Conservation (phyloP, 345 rosid species). For the Arabis alpina region DNA sequence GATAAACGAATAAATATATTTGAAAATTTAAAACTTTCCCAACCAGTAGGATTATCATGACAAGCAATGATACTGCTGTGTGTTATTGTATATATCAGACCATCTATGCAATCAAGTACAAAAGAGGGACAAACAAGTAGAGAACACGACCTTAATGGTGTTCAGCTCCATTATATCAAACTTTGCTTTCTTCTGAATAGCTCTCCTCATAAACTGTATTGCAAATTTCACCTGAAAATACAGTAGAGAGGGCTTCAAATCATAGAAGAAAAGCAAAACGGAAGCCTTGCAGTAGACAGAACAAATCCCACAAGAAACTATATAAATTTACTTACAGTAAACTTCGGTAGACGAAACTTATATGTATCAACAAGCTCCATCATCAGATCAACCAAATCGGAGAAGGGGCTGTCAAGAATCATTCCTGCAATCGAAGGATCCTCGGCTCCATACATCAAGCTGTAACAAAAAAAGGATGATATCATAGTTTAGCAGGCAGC, state of each 20-base stretch:
- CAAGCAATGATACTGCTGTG: constrained; percentile 7
- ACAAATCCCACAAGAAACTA: constrained; percentile 10
- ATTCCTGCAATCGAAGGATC: constrained; percentile 97
- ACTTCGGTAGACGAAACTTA: constrained; percentile 82
- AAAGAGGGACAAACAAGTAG: background rate
- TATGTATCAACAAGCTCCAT: constrained; percentile 89
- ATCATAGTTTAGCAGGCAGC: constrained; percentile 15
- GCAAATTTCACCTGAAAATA: constrained; percentile 83
- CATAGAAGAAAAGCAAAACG: background rate
- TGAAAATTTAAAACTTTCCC: constrained; percentile 11
- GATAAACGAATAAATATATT: constrained; percentile 2
- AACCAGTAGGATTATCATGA: background rate
- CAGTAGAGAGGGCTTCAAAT: constrained; percentile 9
- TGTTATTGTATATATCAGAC: constrained; percentile 11
- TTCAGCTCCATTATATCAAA: constrained; percentile 81
- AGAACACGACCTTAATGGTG: constrained; percentile 68
- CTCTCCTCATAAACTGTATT: constrained; percentile 77
- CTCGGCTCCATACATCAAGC: constrained; percentile 92
- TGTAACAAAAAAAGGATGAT: constrained; percentile 41
- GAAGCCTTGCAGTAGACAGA: constrained; percentile 19
- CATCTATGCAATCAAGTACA: constrained; percentile 5
- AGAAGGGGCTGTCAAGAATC: constrained; percentile 92
- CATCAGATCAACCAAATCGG: constrained; percentile 93
- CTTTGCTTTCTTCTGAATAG: constrained; percentile 84
- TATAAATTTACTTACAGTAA: constrained; percentile 63